Evolutionary conservation across 2,329 filamentous ascomycete genomes (phyloP).

Genomic region (Claviceps maximensis): DNA sequence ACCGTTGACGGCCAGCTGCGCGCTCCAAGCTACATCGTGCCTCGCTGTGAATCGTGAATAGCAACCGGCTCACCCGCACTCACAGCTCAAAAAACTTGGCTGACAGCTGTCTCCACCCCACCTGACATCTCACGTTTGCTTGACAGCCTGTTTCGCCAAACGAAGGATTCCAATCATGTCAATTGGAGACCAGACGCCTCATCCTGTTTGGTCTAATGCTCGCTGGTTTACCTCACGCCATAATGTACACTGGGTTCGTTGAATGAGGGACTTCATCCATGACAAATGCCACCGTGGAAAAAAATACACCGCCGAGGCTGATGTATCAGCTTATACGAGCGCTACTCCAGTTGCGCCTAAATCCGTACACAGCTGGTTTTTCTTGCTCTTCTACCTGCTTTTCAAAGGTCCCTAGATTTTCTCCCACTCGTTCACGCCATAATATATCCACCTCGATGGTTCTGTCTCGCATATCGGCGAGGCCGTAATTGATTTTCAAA

Average conservation of each 20-base stretch:
- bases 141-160: background rate
- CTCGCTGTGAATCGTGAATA: background rate
- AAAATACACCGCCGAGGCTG: conserved; percentile 12
- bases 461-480: conserved; percentile 7
- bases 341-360: background rate
- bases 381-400: background rate
- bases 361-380: conserved; percentile 1
- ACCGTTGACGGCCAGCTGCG: background rate
- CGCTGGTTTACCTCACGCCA: conserved; percentile 29
- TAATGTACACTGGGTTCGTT: conserved; percentile 38
- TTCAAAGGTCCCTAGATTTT: conserved; percentile 6
- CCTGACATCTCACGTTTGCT: background rate
- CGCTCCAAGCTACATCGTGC: background rate
- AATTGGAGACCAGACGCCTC: conserved; percentile 23
- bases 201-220: conserved; percentile 31
- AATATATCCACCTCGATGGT: background rate
- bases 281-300: conserved; percentile 4
- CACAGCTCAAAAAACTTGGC: background rate
- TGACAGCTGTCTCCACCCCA: background rate
- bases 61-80: background rate
- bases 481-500: background rate
- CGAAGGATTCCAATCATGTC: conserved; percentile 6
- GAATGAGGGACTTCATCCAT: conserved; percentile 36
- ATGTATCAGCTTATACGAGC: conserved; percentile 20
- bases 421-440: conserved; percentile 1